Percentiles rank a stretch among this genome's conserved stretches.
These are phyloP conservation scores for Cyanidioschyzon merolae DNA, from an alignment of 23 red algal genomes.

Conservation along the genomic window DNA sequence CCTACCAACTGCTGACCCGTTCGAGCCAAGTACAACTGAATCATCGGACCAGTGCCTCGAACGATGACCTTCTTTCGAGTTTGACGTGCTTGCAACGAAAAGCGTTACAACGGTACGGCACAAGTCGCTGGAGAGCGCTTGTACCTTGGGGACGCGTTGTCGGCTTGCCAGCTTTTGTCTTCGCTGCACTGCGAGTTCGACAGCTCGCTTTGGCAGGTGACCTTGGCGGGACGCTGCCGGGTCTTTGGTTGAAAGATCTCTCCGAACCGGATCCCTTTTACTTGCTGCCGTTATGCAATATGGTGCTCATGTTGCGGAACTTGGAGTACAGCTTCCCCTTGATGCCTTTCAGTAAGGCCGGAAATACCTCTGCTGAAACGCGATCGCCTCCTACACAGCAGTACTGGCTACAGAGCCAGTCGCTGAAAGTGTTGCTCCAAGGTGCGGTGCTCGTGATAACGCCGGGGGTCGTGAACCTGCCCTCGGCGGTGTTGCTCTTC, in stretches of 20 bases:
- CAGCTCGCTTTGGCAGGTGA: neutral
- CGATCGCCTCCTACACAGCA: neutral
- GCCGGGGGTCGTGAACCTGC: neutral
- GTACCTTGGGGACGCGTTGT: neutral
- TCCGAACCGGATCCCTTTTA: constrained; percentile 3
- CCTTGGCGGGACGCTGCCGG: neutral
- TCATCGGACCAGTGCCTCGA: neutral
- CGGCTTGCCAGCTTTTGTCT: neutral
- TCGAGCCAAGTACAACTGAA: neutral
- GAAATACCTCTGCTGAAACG: neutral
- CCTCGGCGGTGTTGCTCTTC: constrained; percentile 1
- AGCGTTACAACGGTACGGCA: neutral
- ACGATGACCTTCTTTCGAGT: neutral
- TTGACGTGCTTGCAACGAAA: neutral
- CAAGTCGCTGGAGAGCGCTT: neutral
- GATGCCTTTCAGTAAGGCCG: neutral
- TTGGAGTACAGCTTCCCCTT: neutral
- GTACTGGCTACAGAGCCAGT: neutral
- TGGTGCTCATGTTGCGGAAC: neutral
- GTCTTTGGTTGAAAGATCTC: neutral
- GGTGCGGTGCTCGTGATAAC: neutral
- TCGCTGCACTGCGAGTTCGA: neutral
- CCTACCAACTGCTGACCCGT: neutral
- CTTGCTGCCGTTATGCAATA: neutral
- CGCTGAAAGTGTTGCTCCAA: constrained; percentile 13